Base-by-base conservation (phyloP, 2,329 filamentous ascomycete species). In the Pseudocercospora pini-densiflorae region DNA sequence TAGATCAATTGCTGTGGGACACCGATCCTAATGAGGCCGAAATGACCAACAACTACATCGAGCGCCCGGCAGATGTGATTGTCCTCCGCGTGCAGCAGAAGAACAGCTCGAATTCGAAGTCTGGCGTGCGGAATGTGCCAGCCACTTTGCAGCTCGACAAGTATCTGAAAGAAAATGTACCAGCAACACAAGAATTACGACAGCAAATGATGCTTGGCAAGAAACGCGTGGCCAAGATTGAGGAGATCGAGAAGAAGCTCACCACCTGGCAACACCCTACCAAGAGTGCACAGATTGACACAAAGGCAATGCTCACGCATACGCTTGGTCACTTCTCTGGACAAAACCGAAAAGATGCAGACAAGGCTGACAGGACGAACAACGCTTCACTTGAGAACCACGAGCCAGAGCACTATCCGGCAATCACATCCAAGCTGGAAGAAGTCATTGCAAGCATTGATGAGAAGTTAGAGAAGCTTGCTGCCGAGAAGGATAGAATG, bases 101-200 rank as follows among this genome's bases (percentile, higher is more conserved):
- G 33, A 77, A 71, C 40, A 69, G 75, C 73, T 47, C 72, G 70
- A 29, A 73, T 40, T 65, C 68, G 21, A 71, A 76, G 33, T 70
- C 85, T 24, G 79, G 82, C 29, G 76, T 89, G 51, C 4, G 31
- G 2, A 83, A 83, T 5, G 80, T 88, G 19, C 87, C 87, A 3
- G 74, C 82, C 1, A 79, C 81, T 1, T 83, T 88, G 72, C 88
- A 87, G 69, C 81, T 85, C 4, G 88, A 90, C 76, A 83, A 87
- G 54, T 90, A 90, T 73, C 78, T 89, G 54, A 80, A 85, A 58
- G 78, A 81, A 67, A 86, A 85, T 65, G 79, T 81, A 63, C 79
- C 80, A 1, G 72, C 81, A 9, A 81, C 85, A 16, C 80, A 80
- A 51, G 78, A 81, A 8, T 81, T 88, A 64, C 82, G 85, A n/a